phyloP scores from a whole-genome alignment of 164 flowering plant species.

The Paratinospora sagittata region DNA sequence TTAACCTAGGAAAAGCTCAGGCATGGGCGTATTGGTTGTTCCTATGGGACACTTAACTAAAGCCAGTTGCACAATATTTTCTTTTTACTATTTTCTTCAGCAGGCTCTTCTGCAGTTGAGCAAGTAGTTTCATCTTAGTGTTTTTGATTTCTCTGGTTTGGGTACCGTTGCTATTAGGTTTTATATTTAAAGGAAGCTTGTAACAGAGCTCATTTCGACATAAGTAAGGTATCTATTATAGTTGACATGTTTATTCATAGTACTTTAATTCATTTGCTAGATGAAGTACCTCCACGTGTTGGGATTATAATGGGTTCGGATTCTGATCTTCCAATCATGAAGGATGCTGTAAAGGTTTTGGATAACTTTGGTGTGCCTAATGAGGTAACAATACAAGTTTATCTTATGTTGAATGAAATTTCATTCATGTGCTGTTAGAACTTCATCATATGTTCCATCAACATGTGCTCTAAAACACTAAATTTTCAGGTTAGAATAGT shows the following conservation, averaged over 20 bases:
- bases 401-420: background rate
- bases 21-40: too few relatives aligned
- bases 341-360: slow-evolving; percentile 70
- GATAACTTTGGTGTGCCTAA: slow-evolving; percentile 55
- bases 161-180: too few relatives aligned
- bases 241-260: background rate
- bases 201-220: too few relatives aligned
- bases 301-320: slow-evolving; percentile 98
- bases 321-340: slow-evolving; percentile 96
- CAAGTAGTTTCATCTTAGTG: too few relatives aligned
- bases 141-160: too few relatives aligned
- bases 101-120: too few relatives aligned
- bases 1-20: too few relatives aligned
- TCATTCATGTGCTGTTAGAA: background rate
- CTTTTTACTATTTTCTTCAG: too few relatives aligned
- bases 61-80: too few relatives aligned
- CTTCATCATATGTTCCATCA: background rate
- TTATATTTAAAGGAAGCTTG: too few relatives aligned
- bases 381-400: slow-evolving; percentile 45
- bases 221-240: too few relatives aligned
- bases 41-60: too few relatives aligned
- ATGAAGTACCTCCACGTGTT: slow-evolving; percentile 54
- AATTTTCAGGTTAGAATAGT: slow-evolving; percentile 71
- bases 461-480: background rate
- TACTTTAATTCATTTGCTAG: slow-evolving; percentile 14